Base-by-base conservation (phyloP, 352 stramenopile genomes). In the Phytopythium montanum region DNA sequence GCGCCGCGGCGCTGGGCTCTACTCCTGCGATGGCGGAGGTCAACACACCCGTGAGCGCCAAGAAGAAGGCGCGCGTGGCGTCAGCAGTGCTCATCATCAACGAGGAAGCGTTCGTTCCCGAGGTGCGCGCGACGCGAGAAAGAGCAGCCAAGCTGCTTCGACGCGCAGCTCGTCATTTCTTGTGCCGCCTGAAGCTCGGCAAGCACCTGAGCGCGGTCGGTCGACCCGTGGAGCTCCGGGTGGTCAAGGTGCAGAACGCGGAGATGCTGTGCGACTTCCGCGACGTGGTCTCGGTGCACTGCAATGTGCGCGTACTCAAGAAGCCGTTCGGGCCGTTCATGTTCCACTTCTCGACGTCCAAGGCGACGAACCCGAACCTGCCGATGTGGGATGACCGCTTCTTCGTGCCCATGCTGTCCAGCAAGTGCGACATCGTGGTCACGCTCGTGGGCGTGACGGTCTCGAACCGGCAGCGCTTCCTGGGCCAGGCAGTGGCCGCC, bases 291-390 rank as follows among this genome's bases (percentile, higher is more conserved):
- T 79, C 76, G 8, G 54, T 91, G 10, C 88, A 81, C 54, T 94
- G 79, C 70, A 90, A 87, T 54, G 76, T 94, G 4, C 82, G 81
- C 51, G 79, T 94, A 58, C 75, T 94, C n/a, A 92, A 92, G 70
- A 88, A 90, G 38, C 85, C 85, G 13, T 94, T 92, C 52, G 85
- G 85, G 0, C 85, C 85, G 38, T 92, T 92, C 72, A 94, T 94
- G 85, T 94, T 92, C 59, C 77, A 94, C 67, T 94, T 92, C 68
- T 75, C 76, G 39, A 87, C 85, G 2, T 57, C 54, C 19, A 79
- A 79, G 52, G 72, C 76, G 58, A 75, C 67, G 12, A 84, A 87
- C 50, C 68, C 89, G 33, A 73, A 88, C 39, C 52, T 78, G 14
- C 81, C 81, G 5, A 76, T 61, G 14, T 94, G 81, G 75, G 60